Percentiles rank a stretch among this genome's conserved stretches.
phyloP scores from a whole-genome alignment of 1,139 yeast genomes.

The Nakaseomyces kungkrabaensis region DNA sequence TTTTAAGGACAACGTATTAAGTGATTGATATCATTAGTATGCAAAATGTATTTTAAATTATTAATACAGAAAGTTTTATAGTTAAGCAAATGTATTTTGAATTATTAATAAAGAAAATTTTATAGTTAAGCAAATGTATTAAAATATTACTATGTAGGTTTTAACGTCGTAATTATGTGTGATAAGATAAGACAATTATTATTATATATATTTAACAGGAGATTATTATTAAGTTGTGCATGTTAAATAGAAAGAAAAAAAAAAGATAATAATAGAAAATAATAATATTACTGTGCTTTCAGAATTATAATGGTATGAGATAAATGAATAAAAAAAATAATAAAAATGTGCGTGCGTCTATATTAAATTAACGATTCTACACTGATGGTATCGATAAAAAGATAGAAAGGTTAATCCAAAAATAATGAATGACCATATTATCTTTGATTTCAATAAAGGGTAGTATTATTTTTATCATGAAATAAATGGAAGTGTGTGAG shows the following conservation, averaged over 20 bases:
- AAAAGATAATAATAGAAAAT: neutral
- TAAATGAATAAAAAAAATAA: conserved; percentile 2
- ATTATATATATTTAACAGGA: neutral
- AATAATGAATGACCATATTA: too few relatives aligned
- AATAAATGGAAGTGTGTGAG: neutral
- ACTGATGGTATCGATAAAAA: conserved; percentile 2
- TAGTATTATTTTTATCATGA: neutral
- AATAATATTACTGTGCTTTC: conserved; percentile 4
- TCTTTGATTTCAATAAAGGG: neutral
- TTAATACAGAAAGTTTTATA: too few relatives aligned
- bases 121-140: too few relatives aligned
- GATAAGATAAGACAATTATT: neutral
- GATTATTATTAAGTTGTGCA: neutral
- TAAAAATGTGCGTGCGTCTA: conserved; percentile 3
- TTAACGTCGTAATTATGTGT: too few relatives aligned
- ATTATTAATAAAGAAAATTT: too few relatives aligned
- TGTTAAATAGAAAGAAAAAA: neutral
- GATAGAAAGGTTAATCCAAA: neutral
- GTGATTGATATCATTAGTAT: too few relatives aligned
- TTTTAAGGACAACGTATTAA: too few relatives aligned
- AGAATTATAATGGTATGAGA: conserved; percentile 3
- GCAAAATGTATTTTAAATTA: too few relatives aligned
- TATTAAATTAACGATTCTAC: conserved; percentile 4
- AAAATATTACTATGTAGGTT: too few relatives aligned
- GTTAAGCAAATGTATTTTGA: too few relatives aligned